Evolutionary conservation across 1,284 basidiomycete genomes (phyloP), one percentile per base, ranked within the genome.

Genomic region (Boletus semigastroideus): DNA sequence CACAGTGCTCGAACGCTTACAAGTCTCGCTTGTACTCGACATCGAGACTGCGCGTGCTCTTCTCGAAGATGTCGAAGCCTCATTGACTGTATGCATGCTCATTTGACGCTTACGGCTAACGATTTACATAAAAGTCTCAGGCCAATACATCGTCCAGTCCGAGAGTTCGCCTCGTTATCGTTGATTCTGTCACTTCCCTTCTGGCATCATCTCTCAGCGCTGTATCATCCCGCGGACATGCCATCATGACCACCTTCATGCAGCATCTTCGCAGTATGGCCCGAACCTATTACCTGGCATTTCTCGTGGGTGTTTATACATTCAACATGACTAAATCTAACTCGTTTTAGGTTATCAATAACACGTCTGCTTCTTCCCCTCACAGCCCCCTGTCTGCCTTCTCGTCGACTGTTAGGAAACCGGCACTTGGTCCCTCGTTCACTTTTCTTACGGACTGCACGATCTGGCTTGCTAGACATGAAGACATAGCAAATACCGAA

Each of bases 391-490:
- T 65, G 38, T 75, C 79, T 0, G 64, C 57, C 7, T 78, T 77
- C 48, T 52, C 70, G 40, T 67, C 71, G 4, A 70, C 70, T 11
- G 66, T 67, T 16, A 73, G 80, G 47, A 90, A 87, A 63, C 87
- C 88, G 2, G 84, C 86, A 0, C 72, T 91, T 16, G 88, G 88
- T 0, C 82, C 86, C 1, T 84, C 87, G 1, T 90, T 90, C 57
- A 74, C 83, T 2, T 87, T 81, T 64, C 70, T 90, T 62, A 79
- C 83, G 1, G 88, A 91, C 60, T 79, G 79, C 12, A 88, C 86
- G 0, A 59, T 91, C 19, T 91, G 87, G 87, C 71, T 89, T 4
- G 70, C 78, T 9, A 57, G 30, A 36, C 47, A 55, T 17, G 48
- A 46, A 10, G 43, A 37, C 12, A 28, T 28, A 11, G 20, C 45